Evolutionary conservation across 1,284 basidiomycete genomes (phyloP).

Genomic region (Volvariella volvacea): DNA sequence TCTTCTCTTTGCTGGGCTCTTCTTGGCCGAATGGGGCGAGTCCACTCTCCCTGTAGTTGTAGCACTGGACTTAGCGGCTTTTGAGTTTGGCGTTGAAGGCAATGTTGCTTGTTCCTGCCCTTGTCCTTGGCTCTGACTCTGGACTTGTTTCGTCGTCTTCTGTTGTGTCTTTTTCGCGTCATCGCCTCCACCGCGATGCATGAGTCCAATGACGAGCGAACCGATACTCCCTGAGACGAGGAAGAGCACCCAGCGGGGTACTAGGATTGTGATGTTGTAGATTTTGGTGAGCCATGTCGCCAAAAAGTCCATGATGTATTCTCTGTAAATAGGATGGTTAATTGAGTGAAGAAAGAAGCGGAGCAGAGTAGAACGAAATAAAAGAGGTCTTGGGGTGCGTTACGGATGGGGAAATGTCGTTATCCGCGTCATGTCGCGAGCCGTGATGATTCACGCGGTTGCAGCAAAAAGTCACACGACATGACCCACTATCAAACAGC

Average conservation of each 20-base stretch:
- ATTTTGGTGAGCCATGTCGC: slow-evolving; percentile 40
- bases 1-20: not conserved
- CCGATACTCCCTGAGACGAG: slow-evolving; percentile 51
- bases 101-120: slow-evolving; percentile 6
- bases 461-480: not conserved
- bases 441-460: too few species aligned
- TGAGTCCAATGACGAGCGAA: slow-evolving; percentile 48
- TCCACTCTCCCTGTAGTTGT: not conserved
- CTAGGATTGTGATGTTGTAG: slow-evolving; percentile 40
- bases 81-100: not conserved
- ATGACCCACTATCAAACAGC: slow-evolving; percentile 1
- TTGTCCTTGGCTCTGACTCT: not conserved
- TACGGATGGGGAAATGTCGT: too few species aligned
- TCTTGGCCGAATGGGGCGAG: not conserved
- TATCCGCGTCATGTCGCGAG: too few species aligned
- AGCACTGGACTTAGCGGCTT: not conserved
- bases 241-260: slow-evolving; percentile 58
- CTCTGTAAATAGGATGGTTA: slow-evolving; percentile 32
- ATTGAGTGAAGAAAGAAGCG: not conserved
- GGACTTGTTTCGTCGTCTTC: slow-evolving; percentile 10
- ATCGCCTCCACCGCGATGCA: slow-evolving; percentile 30
- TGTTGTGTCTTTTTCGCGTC: too few species aligned
- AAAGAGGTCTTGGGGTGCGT: too few species aligned
- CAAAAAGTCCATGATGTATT: slow-evolving; percentile 59
- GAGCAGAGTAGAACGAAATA: not conserved